Evolutionary conservation across 2,329 filamentous ascomycete genomes (phyloP), one percentile per base, ranked within the genome.

Genomic region (Graphium sp.): DNA sequence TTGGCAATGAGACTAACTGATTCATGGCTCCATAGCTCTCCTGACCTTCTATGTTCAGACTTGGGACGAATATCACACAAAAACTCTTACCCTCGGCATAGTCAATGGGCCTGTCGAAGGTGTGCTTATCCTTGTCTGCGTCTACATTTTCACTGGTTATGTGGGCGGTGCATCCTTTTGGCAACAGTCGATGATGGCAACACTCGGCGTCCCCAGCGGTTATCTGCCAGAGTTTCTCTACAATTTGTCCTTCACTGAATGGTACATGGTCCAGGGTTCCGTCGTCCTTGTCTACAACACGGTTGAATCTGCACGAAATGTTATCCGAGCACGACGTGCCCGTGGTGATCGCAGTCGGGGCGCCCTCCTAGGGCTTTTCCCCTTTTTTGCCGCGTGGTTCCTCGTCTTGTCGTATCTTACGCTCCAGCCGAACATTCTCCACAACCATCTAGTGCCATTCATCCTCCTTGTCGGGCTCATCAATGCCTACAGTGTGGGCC

Each of bases 1-100:
- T 13, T 21, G 7, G 17, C 14, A 7, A 11, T n/a, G 18, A 32
- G 23, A 14, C 37, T 38, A 32, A 39, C 24, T 28, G 7, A n/a
- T n/a, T 19, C 3, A 6, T 17, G 7, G 7, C 14, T 14, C 11
- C n/a, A 27, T 35, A 83, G 77, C 80, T 6, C 71, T 87, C 34
- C 62, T 91, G 42, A 94, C 89, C n/a, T 98, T 98, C 53, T 95
- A 95, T 52, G 78, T 95, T 23, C 89, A 95, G 51, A 95, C 89
- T 19, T 98, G 89, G 89, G 89, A 98, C 47, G 89, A 95, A 51
- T 98, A 95, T 56, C 87, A 95, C 56, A 98, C 89, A 29, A 85
- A 94, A 52, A 89, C 85, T 4, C 68, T 98, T 26, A 94, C 84
- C 2, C 69, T 98, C 5, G 89, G 89, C 34, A 59, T 95, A 36